These are phyloP conservation scores for Exsudoporus floridanus DNA, from an alignment of 1,284 basidiomycete genomes.

Conservation along the genomic window DNA sequence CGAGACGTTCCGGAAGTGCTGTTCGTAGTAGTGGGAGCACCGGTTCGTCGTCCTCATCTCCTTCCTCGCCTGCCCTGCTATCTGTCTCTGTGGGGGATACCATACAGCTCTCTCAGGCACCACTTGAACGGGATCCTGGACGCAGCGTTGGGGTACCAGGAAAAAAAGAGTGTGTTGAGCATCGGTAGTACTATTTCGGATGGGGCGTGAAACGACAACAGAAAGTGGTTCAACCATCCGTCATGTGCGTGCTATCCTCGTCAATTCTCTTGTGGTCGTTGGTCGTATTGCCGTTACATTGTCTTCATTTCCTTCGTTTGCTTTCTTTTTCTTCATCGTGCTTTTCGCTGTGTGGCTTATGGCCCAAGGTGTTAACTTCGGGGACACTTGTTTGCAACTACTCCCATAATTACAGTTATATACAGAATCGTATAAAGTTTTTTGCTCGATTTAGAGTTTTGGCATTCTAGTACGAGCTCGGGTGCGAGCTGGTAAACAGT, in stretches of 20 bases:
- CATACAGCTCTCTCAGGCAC: conserved; percentile 35
- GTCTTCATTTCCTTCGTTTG: not conserved
- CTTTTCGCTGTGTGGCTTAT: not conserved
- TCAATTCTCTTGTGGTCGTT: not conserved
- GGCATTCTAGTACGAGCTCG: not conserved
- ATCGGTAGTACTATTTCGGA: conserved; percentile 71
- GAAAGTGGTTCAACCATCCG: not conserved
- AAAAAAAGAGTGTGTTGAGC: conserved; percentile 67
- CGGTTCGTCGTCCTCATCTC: conserved; percentile 25
- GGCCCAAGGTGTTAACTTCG: conserved; percentile 1
- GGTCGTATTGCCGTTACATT: not conserved
- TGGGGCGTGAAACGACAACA: conserved; percentile 11
- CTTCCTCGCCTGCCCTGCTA: conserved; percentile 30
- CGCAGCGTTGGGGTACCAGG: conserved; percentile 31
- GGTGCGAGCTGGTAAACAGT: not conserved
- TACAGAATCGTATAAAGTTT: conserved; percentile 1
- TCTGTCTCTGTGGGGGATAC: conserved; percentile 25
- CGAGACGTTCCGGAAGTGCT: conserved; percentile 33
- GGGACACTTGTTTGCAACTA: not conserved
- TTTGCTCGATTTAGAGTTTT: not conserved
- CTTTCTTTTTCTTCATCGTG: not conserved
- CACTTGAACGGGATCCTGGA: conserved; percentile 33
- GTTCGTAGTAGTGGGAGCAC: conserved; percentile 6
- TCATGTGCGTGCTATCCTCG: conserved; percentile 1
- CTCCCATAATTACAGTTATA: conserved; percentile 10